These are phyloP conservation scores for Calocybe gangraenosa DNA, from an alignment of 768 basidiomycete genomes.

Conservation along the genomic window DNA sequence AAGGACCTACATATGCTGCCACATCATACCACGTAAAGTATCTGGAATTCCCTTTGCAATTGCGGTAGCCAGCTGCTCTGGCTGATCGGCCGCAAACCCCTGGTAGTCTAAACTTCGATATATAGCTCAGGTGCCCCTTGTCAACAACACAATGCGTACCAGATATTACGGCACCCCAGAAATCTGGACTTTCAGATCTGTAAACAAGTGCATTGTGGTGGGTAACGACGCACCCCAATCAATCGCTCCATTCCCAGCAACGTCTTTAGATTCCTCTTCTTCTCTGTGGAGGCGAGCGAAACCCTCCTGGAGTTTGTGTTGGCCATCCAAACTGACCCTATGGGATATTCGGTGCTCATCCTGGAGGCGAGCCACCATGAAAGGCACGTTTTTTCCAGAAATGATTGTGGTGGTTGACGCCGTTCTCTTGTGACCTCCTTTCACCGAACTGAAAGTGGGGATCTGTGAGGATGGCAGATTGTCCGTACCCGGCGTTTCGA, in stretches of 20 bases:
- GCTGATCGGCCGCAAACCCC: constrained; percentile 71
- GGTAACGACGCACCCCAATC: constrained; percentile 65
- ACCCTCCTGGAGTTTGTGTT: constrained; percentile 71
- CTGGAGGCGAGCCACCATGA: constrained; percentile 49
- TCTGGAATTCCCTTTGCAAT: constrained; percentile 92
- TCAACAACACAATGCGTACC: constrained; percentile 37
- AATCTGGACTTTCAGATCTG: constrained; percentile 46
- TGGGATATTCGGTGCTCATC: constrained; percentile 36
- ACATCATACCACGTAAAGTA: constrained; percentile 89
- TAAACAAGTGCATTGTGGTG: neutral
- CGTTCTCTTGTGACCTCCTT: constrained; percentile 54
- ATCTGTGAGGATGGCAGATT: constrained; percentile 4
- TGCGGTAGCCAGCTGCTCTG: constrained; percentile 79
- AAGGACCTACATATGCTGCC: constrained; percentile 79
- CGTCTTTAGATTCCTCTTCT: constrained; percentile 35
- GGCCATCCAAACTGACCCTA: constrained; percentile 56
- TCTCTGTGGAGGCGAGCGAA: constrained; percentile 65
- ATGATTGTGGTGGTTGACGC: constrained; percentile 56
- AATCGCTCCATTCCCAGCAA: constrained; percentile 41
- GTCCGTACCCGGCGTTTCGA: constrained; percentile 13
- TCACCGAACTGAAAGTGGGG: constrained; percentile 20
- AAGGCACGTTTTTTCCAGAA: constrained; percentile 47
- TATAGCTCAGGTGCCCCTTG: constrained; percentile 2
- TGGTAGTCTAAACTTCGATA: constrained; percentile 66
- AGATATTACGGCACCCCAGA: constrained; percentile 94